phyloP scores from a whole-genome alignment of 1,284 basidiomycete genomes.

The Athelia psychrophila region DNA sequence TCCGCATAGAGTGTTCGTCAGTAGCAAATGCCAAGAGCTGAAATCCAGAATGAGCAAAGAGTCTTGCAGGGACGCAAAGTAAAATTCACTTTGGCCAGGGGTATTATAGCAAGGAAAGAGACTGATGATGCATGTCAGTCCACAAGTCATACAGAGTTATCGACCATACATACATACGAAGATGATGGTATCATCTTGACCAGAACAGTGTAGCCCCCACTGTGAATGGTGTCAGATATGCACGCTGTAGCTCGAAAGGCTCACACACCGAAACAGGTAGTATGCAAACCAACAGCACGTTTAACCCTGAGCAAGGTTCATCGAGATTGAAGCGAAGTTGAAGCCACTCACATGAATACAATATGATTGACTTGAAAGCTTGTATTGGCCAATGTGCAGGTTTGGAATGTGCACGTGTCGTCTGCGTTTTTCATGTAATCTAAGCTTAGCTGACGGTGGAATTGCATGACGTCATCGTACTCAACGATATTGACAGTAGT shows the following conservation, averaged over 20 bases:
- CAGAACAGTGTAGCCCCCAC: slow-evolving; percentile 73
- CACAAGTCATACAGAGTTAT: background rate
- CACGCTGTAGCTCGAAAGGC: background rate
- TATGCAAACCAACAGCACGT: slow-evolving; percentile 62
- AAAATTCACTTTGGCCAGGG: slow-evolving; percentile 62
- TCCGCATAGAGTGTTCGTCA: slow-evolving; percentile 80
- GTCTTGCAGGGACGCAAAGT: background rate
- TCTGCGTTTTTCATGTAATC: no score
- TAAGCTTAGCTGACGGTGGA: no score
- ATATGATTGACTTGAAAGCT: slow-evolving; percentile 47
- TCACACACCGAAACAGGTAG: slow-evolving; percentile 64
- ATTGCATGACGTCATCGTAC: no score
- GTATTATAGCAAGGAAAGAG: slow-evolving; percentile 71
- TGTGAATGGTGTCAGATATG: slow-evolving; percentile 21
- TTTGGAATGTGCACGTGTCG: no score
- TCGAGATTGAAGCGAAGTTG: background rate
- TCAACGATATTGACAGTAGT: no score
- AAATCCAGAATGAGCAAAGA: slow-evolving; percentile 1
- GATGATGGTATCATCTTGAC: slow-evolving; percentile 53
- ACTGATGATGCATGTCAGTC: slow-evolving; percentile 36
- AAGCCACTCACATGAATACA: slow-evolving; percentile 47
- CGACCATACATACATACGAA: slow-evolving; percentile 61
- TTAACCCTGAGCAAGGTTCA: slow-evolving; percentile 51
- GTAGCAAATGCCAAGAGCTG: slow-evolving; percentile 85
- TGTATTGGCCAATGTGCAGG: slow-evolving; percentile 36